A percentile compares a stretch with the other conserved stretches of the same genome.
Evolutionary conservation across 305 asterid genomes (phyloP).

Genomic region (Coffea humblotiana): DNA sequence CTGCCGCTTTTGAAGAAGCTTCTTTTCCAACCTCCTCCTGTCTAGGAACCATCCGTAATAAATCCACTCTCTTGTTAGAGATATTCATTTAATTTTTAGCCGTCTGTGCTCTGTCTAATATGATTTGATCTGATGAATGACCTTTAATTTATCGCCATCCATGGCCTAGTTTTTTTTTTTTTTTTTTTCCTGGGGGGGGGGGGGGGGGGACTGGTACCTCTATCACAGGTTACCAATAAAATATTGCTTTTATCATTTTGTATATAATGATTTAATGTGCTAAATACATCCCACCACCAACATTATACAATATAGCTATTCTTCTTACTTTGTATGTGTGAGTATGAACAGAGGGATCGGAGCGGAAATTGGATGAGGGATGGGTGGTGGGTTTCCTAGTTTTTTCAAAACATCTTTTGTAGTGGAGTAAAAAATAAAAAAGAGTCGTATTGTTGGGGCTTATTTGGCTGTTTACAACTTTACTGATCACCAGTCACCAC

Average conservation of each 20-base stretch:
- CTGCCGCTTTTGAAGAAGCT: slow-evolving; percentile 17
- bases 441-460: slow-evolving; percentile 9
- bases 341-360: not conserved
- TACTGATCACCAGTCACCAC: not conserved
- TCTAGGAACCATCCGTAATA: not conserved
- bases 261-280: no score
- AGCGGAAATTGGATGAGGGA: not conserved
- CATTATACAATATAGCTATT: no score
- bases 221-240: not conserved
- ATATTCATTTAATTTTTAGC: not conserved
- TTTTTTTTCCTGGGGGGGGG: no score
- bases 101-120: not conserved
- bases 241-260: no score
- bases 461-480: not conserved
- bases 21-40: not conserved
- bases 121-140: slow-evolving; percentile 10
- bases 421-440: not conserved
- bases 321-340: no score
- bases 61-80: not conserved
- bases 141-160: not conserved
- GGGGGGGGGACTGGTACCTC: not conserved
- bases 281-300: no score
- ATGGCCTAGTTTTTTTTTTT: not conserved
- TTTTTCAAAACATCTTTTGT: not conserved
- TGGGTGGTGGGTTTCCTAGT: not conserved